Evolutionary conservation across 106 monocot species (phyloP).

Genomic region (Dendrobium huoshanense): DNA sequence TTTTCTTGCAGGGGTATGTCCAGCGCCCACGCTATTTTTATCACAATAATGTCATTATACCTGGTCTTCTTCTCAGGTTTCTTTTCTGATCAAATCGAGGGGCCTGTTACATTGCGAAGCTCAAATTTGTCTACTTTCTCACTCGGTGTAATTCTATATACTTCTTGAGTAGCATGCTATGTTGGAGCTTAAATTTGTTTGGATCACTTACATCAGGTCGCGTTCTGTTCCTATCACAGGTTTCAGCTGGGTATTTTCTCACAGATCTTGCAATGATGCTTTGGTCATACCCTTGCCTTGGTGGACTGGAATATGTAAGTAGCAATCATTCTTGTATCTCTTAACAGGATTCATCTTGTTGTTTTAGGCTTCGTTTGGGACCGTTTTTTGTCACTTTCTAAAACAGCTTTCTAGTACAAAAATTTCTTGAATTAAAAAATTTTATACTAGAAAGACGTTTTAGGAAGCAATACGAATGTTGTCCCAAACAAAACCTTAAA

Average conservation of each 20-base stretch:
- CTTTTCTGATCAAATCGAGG: slow-evolving; percentile 52
- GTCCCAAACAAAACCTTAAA: neutral
- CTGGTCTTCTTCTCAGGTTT: slow-evolving; percentile 75
- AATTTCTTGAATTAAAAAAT: too few species aligned
- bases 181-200: neutral
- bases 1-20: slow-evolving; percentile 86
- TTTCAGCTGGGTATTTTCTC: slow-evolving; percentile 91
- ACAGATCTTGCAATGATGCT: slow-evolving; percentile 78
- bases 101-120: slow-evolving; percentile 54
- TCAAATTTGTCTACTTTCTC: slow-evolving; percentile 69
- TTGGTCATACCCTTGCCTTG: slow-evolving; percentile 91
- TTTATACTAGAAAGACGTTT: too few species aligned
- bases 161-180: neutral
- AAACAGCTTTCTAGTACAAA: too few species aligned
- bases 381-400: too few species aligned
- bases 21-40: slow-evolving; percentile 77
- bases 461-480: too few species aligned
- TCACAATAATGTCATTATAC: slow-evolving; percentile 68
- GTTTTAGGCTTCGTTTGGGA: neutral
- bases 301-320: slow-evolving; percentile 94
- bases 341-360: slow-evolving; percentile 40
- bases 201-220: neutral
- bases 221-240: slow-evolving; percentile 27
- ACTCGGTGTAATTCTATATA: slow-evolving; percentile 48
- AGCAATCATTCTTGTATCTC: slow-evolving; percentile 16